Evolutionary conservation across 2,329 filamentous ascomycete genomes (phyloP), one percentile per base, ranked within the genome.

Genomic region (Aspergillus fumigatus): DNA sequence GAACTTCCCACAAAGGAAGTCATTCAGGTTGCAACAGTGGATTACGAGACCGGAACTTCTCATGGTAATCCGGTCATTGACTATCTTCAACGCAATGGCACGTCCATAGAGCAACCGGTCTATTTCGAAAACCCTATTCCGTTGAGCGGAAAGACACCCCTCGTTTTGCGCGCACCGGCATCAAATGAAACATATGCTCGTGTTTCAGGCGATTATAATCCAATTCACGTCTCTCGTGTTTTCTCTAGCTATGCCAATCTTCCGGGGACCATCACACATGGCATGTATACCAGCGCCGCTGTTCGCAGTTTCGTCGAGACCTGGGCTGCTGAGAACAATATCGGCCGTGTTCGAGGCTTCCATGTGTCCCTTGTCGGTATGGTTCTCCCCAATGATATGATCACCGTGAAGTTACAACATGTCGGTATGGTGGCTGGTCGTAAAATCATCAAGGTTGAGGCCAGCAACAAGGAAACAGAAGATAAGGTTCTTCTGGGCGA

Each of bases 401-500:
- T 99, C 61, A 86, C 95, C 63, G 93, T 99, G 68, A 96, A 92
- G 78, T 84, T 99, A 52, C 90, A 97, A 79, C 94, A 99, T 71
- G 88, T 95, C 32, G 94, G 93, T 70, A 99, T 99, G 94, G 89
- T 99, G 59, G 88, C 90, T 69, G 94, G 94, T 70, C 92, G 94
- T 75, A 99, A 97, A 85, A 97, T 97, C 77, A 94, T 99, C 82
- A 97, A 96, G 81, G 91, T 99, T 51, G 94, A 97, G 77, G 92
- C 91, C 53, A 91, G 85, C 81, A 97, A 97, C 79, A 89, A 90
- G 75, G 92, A 97, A 73, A 95, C 88, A 0, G 94, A 97, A 71
- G 94, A 97, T 66, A 97, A 97, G 82, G 92, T 99, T 11, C 82
- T 99, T 4, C 80, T 96, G 51, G 94, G 91, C 70, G 93, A 97